Evolutionary conservation across 352 stramenopile species (phyloP).

Genomic region (Globisporangium orthogonon): DNA sequence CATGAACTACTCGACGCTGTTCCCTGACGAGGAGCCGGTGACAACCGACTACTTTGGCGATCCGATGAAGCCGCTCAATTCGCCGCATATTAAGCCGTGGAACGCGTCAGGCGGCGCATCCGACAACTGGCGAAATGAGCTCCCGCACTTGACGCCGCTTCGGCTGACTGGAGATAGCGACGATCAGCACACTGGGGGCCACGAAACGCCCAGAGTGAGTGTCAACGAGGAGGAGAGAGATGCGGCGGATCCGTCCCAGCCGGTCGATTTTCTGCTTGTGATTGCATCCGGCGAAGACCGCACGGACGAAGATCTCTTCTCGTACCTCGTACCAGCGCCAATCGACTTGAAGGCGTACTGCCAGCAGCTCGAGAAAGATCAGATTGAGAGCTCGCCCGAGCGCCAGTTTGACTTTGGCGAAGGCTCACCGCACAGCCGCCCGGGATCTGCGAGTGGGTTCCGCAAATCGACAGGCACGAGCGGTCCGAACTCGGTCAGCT

Average conservation of each 20-base stretch:
- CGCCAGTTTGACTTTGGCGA: slow-evolving; percentile 7
- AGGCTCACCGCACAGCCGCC: slow-evolving; percentile 1
- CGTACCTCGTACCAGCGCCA: slow-evolving; percentile 64
- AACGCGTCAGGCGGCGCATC: background rate
- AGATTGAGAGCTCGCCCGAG: slow-evolving; percentile 25
- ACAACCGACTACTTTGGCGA: slow-evolving; percentile 74
- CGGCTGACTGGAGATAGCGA: background rate
- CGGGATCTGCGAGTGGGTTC: background rate
- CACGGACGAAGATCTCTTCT: slow-evolving; percentile 81
- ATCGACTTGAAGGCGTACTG: slow-evolving; percentile 83
- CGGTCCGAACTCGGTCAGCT: slow-evolving; percentile 14
- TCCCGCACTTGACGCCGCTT: slow-evolving; percentile 6
- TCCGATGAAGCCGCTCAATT: slow-evolving; percentile 28
- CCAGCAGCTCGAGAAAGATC: slow-evolving; percentile 64
- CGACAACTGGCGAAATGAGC: slow-evolving; percentile 3
- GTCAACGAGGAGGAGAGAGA: slow-evolving; percentile 3
- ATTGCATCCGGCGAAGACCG: slow-evolving; percentile 78
- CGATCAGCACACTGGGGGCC: background rate
- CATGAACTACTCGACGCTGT: slow-evolving; percentile 68
- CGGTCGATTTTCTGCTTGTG: slow-evolving; percentile 80
- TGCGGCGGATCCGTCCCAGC: slow-evolving; percentile 4
- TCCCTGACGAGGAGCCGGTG: slow-evolving; percentile 55
- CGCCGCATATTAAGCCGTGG: slow-evolving; percentile 42
- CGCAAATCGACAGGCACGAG: slow-evolving; percentile 16
- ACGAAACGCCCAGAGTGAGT: background rate